phyloP scores from a whole-genome alignment of 345 rosid species.

The Theobroma cacao region DNA sequence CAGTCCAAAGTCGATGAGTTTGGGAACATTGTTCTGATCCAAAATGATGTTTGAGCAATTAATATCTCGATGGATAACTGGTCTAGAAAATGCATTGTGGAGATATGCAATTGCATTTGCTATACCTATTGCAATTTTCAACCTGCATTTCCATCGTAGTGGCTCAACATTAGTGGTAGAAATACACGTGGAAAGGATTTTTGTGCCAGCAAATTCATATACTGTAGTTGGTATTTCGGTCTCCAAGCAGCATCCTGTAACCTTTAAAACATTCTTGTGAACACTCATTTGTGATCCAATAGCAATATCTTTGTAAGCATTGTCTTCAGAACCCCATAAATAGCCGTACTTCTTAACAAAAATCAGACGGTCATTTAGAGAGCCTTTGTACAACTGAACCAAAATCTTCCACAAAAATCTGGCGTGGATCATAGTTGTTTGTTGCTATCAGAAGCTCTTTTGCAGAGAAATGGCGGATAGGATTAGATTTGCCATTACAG shows the following conservation, averaged over 20 bases:
- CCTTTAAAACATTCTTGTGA: constrained; percentile 14
- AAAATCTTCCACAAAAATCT: neutral
- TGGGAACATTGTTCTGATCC: constrained; percentile 1
- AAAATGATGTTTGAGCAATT: neutral
- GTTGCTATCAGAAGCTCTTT: constrained; percentile 20
- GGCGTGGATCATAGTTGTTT: neutral
- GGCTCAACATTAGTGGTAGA: neutral
- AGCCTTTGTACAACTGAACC: constrained; percentile 3
- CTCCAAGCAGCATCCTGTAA: constrained; percentile 31
- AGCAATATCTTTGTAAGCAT: constrained; percentile 11
- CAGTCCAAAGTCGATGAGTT: constrained; percentile 12
- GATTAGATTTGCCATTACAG: constrained; percentile 14
- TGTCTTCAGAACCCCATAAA: too few relatives aligned
- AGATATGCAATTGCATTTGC: constrained; percentile 11
- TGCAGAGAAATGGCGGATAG: constrained; percentile 11
- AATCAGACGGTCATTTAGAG: constrained; percentile 2
- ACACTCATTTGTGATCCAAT: constrained; percentile 4
- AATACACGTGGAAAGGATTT: constrained; percentile 12
- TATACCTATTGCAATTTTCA: constrained; percentile 21
- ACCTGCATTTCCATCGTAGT: constrained; percentile 16
- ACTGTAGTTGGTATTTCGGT: constrained; percentile 7
- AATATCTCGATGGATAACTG: constrained; percentile 13
- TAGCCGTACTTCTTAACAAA: constrained; percentile 5
- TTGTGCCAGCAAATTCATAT: constrained; percentile 9
- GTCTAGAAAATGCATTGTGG: constrained; percentile 24